Conservation (phyloP, 228 moss, liverwort and hornwort species). For the Sphagnum fallax region DNA sequence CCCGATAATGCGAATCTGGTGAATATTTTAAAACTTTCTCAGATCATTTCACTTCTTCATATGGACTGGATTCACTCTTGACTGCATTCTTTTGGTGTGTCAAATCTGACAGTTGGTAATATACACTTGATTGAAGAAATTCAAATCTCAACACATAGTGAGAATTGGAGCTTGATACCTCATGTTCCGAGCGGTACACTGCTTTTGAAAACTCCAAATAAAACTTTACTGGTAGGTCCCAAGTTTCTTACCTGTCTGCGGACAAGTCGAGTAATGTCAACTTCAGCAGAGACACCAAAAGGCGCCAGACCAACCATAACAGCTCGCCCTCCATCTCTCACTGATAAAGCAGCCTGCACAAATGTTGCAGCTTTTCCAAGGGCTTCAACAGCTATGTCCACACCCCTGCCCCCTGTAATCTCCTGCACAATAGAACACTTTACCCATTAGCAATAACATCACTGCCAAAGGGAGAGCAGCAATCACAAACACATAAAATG, state of each 20-base stretch:
- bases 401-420: slow-evolving; percentile 89
- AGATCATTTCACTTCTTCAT: too few relatives aligned
- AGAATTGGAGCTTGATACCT: too few relatives aligned
- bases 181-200: too few relatives aligned
- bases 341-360: slow-evolving; percentile 67
- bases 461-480: not conserved
- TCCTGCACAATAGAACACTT: slow-evolving; percentile 33
- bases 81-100: too few relatives aligned
- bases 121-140: too few relatives aligned
- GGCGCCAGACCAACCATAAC: slow-evolving; percentile 94
- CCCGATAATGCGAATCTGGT: slow-evolving; percentile 80
- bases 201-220: too few relatives aligned
- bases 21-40: not conserved
- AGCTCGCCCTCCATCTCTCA: slow-evolving; percentile 90
- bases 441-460: slow-evolving; percentile 1
- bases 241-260: slow-evolving; percentile 55
- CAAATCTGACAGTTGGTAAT: too few relatives aligned
- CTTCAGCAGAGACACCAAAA: slow-evolving; percentile 54
- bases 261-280: slow-evolving; percentile 85
- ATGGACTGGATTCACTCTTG: too few relatives aligned
- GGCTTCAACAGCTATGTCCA: slow-evolving; percentile 95
- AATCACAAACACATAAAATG: not conserved
- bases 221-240: too few relatives aligned
- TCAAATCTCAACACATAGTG: too few relatives aligned
- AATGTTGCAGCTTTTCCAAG: slow-evolving; percentile 82